These are phyloP conservation scores for Lentinus tigrinus DNA, from an alignment of 768 basidiomycete genomes.

Conservation along the genomic window DNA sequence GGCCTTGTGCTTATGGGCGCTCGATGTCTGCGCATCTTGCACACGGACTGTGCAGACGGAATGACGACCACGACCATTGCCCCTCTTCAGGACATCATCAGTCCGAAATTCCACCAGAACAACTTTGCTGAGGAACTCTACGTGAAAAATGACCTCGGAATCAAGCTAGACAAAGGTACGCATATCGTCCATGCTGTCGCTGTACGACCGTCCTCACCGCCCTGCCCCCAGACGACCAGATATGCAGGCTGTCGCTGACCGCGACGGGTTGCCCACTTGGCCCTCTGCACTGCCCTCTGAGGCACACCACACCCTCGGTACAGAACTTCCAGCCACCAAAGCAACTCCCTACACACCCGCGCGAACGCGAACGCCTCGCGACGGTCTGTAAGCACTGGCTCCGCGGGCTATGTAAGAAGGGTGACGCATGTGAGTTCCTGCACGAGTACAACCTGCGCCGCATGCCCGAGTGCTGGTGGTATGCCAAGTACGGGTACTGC, in stretches of 20 bases:
- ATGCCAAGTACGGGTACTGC: slow-evolving; percentile 96
- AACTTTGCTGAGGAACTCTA: slow-evolving; percentile 79
- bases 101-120: slow-evolving; percentile 94
- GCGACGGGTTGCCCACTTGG: slow-evolving; percentile 87
- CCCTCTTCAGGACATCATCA: slow-evolving; percentile 57
- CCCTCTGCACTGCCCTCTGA: slow-evolving; percentile 85
- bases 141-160: slow-evolving; percentile 76
- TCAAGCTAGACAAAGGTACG: slow-evolving; percentile 90
- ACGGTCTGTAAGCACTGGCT: slow-evolving; percentile 99
- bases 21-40: neutral
- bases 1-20: neutral
- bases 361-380: slow-evolving; percentile 77
- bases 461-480: slow-evolving; percentile 99
- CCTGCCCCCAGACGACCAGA: slow-evolving; percentile 74
- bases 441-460: slow-evolving; percentile 97
- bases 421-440: slow-evolving; percentile 95
- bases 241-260: slow-evolving; percentile 82
- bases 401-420: slow-evolving; percentile 96
- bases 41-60: slow-evolving; percentile 5
- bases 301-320: slow-evolving; percentile 86
- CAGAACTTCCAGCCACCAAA: slow-evolving; percentile 90
- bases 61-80: slow-evolving; percentile 22
- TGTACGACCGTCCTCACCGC: slow-evolving; percentile 1
- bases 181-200: neutral
- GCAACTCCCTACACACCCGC: slow-evolving; percentile 77